Base-by-base conservation (phyloP, 2,329 filamentous ascomycete species). In the Coniochaeta sp. region DNA sequence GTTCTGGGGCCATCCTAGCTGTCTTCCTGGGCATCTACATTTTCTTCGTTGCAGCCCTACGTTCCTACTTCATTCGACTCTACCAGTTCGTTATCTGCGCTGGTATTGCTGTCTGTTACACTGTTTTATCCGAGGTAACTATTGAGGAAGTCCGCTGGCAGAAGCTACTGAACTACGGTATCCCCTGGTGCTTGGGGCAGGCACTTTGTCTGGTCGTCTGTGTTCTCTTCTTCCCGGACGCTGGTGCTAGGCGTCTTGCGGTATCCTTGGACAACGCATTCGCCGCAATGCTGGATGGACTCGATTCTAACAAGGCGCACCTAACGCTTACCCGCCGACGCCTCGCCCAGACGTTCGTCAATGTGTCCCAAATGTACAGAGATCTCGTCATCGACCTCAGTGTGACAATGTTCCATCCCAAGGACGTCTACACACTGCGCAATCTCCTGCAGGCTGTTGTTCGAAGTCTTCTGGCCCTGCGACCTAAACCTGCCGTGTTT, bases 321-420 rank as follows among this genome's bases (percentile, higher is more conserved):
- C 57, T 68, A 72, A 54, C 67, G 64, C 2, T 66, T 66, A 55
- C 73, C 62, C 75, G 79, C 34, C 74, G 79, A 50, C 72, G 75
- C 40, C 70, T 86, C 19, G 76, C 78, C 4, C 77, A 75, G 62
- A 75, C 78, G 0, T 84, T 84, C 61, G 81, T 85, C 61, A 77
- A 81, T 60, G 73, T 86, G 59, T 84, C 83, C 16, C 75, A 82
- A 62, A 79, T 79, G 2, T 79, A 82, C 61, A 76, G 83, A 67
- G 83, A 86, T 64, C 75, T 86, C 61, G 75, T 76, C 14, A 76
- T 84, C 58, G 83, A 85, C 59, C 75, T 84, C n/a, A 81, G 82
- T 1, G 70, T 85, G 4, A 83, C 81, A 1, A 74, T 78, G 1
- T 81, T 85, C 60, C 71, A 70, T 12, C 81, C 82, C 1, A 70